Base-by-base conservation (phyloP, 768 basidiomycete genomes). In the Paxillus rubicundulus region DNA sequence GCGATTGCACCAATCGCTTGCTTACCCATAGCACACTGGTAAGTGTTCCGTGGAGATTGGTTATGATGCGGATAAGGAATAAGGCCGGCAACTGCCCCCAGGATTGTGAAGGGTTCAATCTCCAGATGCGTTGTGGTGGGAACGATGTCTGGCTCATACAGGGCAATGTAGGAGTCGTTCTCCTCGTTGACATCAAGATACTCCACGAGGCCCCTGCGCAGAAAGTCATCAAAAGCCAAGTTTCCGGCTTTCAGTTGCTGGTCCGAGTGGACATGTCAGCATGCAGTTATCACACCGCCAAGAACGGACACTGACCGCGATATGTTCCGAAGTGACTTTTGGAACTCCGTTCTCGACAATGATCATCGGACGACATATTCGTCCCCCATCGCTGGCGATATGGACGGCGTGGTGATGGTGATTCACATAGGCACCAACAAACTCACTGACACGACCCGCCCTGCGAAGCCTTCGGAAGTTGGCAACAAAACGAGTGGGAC, bases 61-160 rank as follows among this genome's bases (percentile, higher is more conserved):
- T 99, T 99, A 70, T 99, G 97, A 67, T 99, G 97, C 2, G 97
- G 97, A 67, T 99, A 99, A 12, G 97, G 97, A 64, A 99, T 99
- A 24, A 99, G 82, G 42, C 97, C 97, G 4, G 97, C 97, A 44
- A 99, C 97, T 34, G 94, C 97, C 13, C 97, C 97, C 12, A 99
- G 83, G 54, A 99, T 76, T 2, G 97, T 98, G 72, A 99, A 99
- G 1, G 97, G 97, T 64, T 99, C 96, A 54, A 99, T 98, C 72
- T 98, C 97, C 32, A 98, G 83, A 72, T 99, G 96, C 0, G 97
- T 98, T 10, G 94, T 95, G 2, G 80, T 72, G 41, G 81, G 74
- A 20, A 84, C 82, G 61, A 98, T 92, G 68, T 93, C 84, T 28
- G 81, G 72, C 71, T 99, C 97, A 71, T 97, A 95, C 41, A 98